Percentiles rank a stretch among this genome's conserved stretches.
These are phyloP conservation scores for Amylocystis lapponica DNA, from an alignment of 768 basidiomycete species.

Conservation along the genomic window DNA sequence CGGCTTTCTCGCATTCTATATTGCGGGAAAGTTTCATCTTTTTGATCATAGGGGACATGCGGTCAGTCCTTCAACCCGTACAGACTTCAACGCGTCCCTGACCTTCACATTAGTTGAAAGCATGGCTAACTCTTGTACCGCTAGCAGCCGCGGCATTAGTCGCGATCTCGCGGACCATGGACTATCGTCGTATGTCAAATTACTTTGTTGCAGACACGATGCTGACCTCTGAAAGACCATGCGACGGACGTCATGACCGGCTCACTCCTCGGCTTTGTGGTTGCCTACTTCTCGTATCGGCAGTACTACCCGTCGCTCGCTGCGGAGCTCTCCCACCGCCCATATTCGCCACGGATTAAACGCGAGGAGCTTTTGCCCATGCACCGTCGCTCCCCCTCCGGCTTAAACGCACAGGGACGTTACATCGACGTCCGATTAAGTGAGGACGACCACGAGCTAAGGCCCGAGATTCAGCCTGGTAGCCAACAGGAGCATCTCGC, in stretches of 20 bases:
- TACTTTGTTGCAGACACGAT: constrained; percentile 11
- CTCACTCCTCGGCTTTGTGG: constrained; percentile 60
- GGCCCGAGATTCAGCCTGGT: too few relatives aligned
- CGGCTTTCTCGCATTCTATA: constrained; percentile 81
- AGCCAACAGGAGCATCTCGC: too few relatives aligned
- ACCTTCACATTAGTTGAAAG: constrained; percentile 39
- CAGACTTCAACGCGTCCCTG: neutral
- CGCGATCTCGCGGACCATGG: constrained; percentile 87
- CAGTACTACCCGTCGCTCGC: constrained; percentile 79
- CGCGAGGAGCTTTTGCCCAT: constrained; percentile 30
- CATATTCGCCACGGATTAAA: constrained; percentile 62
- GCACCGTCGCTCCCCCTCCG: neutral
- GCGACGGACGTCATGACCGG: constrained; percentile 90
- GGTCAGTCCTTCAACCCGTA: constrained; percentile 35
- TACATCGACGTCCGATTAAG: too few relatives aligned
- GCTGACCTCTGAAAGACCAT: constrained; percentile 52
- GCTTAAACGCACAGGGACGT: too few relatives aligned
- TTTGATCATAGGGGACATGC: constrained; percentile 78
- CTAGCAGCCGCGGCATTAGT: constrained; percentile 73
- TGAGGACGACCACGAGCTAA: too few relatives aligned
- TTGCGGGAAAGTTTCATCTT: constrained; percentile 89
- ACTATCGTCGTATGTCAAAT: constrained; percentile 66
- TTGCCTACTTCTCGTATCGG: constrained; percentile 74
- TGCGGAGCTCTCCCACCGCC: constrained; percentile 58
- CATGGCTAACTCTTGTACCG: constrained; percentile 79